These are phyloP conservation scores for Actinidia arguta DNA, from an alignment of 179 eudicot genomes.

Conservation along the genomic window DNA sequence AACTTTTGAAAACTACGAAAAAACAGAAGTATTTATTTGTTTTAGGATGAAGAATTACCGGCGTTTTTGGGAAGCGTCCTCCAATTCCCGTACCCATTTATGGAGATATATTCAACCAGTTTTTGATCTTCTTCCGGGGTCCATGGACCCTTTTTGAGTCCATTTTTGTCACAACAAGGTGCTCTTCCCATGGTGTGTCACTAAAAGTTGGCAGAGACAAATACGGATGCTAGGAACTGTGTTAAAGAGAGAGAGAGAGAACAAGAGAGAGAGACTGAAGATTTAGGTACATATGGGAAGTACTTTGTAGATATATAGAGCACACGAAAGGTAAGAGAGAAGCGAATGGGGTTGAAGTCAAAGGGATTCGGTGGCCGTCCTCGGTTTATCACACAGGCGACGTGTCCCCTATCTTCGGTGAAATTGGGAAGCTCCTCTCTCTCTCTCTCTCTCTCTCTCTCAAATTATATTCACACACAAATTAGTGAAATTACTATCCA, in stretches of 20 bases:
- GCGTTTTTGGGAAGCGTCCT: conserved; percentile 67
- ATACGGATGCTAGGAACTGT: background rate
- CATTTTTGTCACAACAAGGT: conserved; percentile 68
- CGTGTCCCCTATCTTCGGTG: conserved; percentile 65
- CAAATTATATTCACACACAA: background rate
- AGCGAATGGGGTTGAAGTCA: conserved; percentile 44
- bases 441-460: conserved; percentile 14
- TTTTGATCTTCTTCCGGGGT: conserved; percentile 70
- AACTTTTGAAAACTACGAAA: background rate
- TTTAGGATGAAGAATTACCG: conserved; percentile 32
- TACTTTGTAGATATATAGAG: conserved; percentile 11
- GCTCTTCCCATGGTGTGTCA: conserved; percentile 57
- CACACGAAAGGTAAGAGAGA: conserved; percentile 1
- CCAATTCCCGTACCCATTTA: conserved; percentile 70
- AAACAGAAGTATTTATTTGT: no score
- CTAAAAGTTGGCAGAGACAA: background rate
- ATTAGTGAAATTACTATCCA: background rate
- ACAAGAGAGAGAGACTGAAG: conserved; percentile 3
- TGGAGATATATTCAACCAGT: conserved; percentile 51
- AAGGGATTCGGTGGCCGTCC: conserved; percentile 89
- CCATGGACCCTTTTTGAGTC: conserved; percentile 80
- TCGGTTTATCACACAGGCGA: conserved; percentile 56
- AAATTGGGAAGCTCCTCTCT: conserved; percentile 25
- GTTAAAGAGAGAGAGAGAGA: background rate
- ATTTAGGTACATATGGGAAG: conserved; percentile 31